Base-by-base conservation (phyloP, 257 asterid species). In the Solanum corneliomulleri region DNA sequence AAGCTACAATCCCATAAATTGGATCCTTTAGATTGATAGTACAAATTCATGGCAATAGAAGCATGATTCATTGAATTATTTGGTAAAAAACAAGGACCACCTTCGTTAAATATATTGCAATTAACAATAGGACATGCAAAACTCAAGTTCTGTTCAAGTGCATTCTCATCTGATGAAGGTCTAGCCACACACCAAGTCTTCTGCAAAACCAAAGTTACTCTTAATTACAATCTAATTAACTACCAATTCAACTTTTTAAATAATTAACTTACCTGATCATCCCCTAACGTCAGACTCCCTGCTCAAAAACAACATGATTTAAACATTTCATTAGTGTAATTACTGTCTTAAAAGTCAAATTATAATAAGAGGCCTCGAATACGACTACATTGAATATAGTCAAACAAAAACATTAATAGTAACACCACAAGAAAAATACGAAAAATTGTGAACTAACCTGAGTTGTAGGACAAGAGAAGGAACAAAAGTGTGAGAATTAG, bases 121-220 rank as follows among this genome's bases (percentile, higher is more conserved):
- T 91, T 90, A 7, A 90, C 93, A 5, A 6, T 86, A 37, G 39
- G 39, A 52, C 95, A 94, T 1, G 94, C 95, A 60, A 49, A 92
- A 7, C 84, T 56, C 25, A 92, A 75, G 35, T 91, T 93, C 4
- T 41, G 39, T 31, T 5, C 0, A 21, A 93, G 81, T 23, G 76
- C 16, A 4, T 18, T 44, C 33, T 68, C 45, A 12, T 90, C 94
- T 14, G 93, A 82, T 11, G 97, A 94, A 14, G 97, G 94, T 84
- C 91, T 93, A 6, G 95, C 95, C 88, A 94, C 95, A 64, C 97
- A 94, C 97, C 96, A 94, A 3, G 89, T 90, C 87, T 90, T 92
- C 95, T 93, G 87, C 83, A 18, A 21, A 74, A 76, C 27, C 68
- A 70, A 37, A 37, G 9, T 37, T 72, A 37, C 4, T 31, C n/a